phyloP scores from a whole-genome alignment of 2,329 filamentous ascomycete species.

The Volutella citrinella region DNA sequence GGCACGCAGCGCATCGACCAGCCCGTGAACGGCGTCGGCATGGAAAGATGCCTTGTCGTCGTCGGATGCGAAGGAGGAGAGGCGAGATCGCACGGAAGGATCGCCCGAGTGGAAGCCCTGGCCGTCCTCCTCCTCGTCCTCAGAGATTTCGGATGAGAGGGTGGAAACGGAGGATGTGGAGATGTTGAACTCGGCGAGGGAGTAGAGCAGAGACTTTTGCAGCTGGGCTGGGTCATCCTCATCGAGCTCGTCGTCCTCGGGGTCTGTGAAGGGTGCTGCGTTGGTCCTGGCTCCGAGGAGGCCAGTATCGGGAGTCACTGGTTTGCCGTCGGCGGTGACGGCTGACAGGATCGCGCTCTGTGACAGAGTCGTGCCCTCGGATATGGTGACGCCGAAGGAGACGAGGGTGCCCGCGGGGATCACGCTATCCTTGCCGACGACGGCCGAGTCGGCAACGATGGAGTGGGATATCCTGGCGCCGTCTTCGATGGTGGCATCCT shows the following conservation, averaged over 20 bases:
- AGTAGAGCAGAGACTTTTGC: constrained; percentile 56
- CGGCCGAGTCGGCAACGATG: constrained; percentile 71
- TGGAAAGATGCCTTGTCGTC: constrained; percentile 65
- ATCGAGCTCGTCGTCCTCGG: constrained; percentile 48
- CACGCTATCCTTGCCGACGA: constrained; percentile 67
- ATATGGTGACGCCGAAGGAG: constrained; percentile 73
- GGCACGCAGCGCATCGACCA: constrained; percentile 81
- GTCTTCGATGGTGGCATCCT: constrained; percentile 75
- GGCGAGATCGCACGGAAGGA: constrained; percentile 64
- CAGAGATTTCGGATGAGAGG: constrained; percentile 62
- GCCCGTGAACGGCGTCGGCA: constrained; percentile 77
- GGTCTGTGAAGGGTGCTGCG: constrained; percentile 46
- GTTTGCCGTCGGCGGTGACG: constrained; percentile 34
- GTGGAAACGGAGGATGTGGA: constrained; percentile 56
- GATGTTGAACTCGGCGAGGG: constrained; percentile 49
- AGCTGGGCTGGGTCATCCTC: constrained; percentile 48
- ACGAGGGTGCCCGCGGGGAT: constrained; percentile 73
- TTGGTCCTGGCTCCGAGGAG: constrained; percentile 50
- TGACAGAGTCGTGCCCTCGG: constrained; percentile 53
- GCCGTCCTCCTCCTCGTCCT: constrained; percentile 62
- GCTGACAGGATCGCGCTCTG: constrained; percentile 32
- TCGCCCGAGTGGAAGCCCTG: no score
- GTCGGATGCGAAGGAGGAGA: constrained; percentile 71
- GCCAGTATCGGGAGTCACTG: constrained; percentile 38
- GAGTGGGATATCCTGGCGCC: constrained; percentile 67